Evolutionary conservation across 169 alveolate genomes (phyloP).

Genomic region (Plasmodium gonderi): DNA sequence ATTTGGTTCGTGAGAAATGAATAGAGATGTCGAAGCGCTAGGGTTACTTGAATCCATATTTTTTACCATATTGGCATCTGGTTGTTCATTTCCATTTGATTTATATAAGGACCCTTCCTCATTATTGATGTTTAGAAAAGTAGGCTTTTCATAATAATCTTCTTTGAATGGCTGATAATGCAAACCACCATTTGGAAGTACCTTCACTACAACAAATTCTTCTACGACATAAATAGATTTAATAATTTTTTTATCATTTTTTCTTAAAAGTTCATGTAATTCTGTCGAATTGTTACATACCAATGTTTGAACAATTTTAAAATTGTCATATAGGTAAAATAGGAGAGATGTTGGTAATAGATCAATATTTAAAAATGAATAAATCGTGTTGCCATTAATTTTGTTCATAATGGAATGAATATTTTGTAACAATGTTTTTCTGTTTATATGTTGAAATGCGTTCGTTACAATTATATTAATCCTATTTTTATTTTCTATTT

Average conservation of each 20-base stretch:
- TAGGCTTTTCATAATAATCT: constrained; percentile 18
- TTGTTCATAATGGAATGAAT: constrained; percentile 10
- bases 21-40: background rate
- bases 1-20: background rate
- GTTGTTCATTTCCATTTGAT: background rate
- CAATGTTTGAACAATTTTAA: constrained; percentile 39
- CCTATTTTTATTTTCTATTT: constrained; percentile 16
- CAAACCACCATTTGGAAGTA: constrained; percentile 29
- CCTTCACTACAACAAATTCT: constrained; percentile 52
- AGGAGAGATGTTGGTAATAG: constrained; percentile 50
- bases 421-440: constrained; percentile 23
- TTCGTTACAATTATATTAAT: constrained; percentile 54
- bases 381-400: constrained; percentile 41
- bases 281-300: constrained; percentile 58
- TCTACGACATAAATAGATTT: constrained; percentile 52
- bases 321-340: constrained; percentile 58
- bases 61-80: no score
- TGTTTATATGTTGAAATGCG: constrained; percentile 46
- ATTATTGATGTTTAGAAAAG: background rate
- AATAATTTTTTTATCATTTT: constrained; percentile 16
- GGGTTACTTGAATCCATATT: no score
- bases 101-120: background rate
- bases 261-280: constrained; percentile 29
- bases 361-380: constrained; percentile 49
- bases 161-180: constrained; percentile 57